Conservation (phyloP, 768 basidiomycete species). For the Suillus cothurnatus region DNA sequence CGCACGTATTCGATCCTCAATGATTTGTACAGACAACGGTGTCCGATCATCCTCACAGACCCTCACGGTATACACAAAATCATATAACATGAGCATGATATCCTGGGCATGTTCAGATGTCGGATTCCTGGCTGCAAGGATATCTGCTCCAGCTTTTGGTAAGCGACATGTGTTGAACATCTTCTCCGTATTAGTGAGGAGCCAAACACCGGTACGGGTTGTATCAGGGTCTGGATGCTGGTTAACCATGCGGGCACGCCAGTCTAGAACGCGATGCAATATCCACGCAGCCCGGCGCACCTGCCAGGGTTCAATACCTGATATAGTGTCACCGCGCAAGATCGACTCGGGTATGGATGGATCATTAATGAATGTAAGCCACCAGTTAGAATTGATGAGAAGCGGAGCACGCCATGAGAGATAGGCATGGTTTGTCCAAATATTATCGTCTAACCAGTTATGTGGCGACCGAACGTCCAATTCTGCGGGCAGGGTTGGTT, state of each 20-base stretch:
- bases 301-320: conserved; percentile 78
- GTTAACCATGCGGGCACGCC: conserved; percentile 65
- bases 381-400: conserved; percentile 94
- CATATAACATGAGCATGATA: conserved; percentile 69
- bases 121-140: conserved; percentile 51
- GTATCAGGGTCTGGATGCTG: conserved; percentile 72
- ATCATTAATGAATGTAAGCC: conserved; percentile 86
- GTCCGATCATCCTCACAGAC: conserved; percentile 50
- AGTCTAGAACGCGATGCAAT: conserved; percentile 67
- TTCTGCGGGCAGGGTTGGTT: background rate
- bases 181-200: conserved; percentile 54
- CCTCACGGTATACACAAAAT: conserved; percentile 79
- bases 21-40: conserved; percentile 37
- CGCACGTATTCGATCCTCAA: conserved; percentile 48
- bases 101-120: conserved; percentile 35
- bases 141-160: conserved; percentile 68
- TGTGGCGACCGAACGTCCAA: conserved; percentile 74
- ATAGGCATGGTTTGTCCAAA: conserved; percentile 89
- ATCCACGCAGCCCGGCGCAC: conserved; percentile 84
- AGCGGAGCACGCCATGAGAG: conserved; percentile 86
- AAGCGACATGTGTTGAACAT: conserved; percentile 82
- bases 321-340: conserved; percentile 24
- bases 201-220: conserved; percentile 77
- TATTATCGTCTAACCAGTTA: conserved; percentile 95
- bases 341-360: conserved; percentile 51